Base-by-base conservation (phyloP, 345 rosid species). In the Melastoma malabathricum region DNA sequence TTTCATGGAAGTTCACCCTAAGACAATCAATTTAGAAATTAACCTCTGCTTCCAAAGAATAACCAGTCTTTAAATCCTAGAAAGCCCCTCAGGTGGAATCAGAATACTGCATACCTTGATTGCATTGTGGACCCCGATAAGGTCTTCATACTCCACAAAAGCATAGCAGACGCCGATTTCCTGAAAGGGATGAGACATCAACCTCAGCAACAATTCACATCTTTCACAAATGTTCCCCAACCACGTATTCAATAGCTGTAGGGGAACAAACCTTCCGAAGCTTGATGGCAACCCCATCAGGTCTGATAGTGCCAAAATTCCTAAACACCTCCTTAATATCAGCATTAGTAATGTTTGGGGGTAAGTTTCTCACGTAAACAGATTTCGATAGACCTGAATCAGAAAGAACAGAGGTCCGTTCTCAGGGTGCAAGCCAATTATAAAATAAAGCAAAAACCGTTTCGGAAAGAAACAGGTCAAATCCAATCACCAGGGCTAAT, bases 91-190 rank as follows among this genome's bases (percentile, higher is more conserved):
- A 20, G 5, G n/a, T 7, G 19, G 41, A 16, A 13, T 7, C 15
- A 48, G 19, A 18, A 18, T 27, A 3, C 46, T 5, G 47, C 13
- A 58, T 55, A 92, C 98, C 96, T 81, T 77, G 58, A 92, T 72
- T 59, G 96, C 96, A 70, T 87, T 87, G 57, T 84, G 95, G 54
- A 87, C 98, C 34, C 86, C 72, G 34, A 58, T 14, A 50, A 84
- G 71, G 71, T 92, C 98, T 78, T 87, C 98, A 59, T 77, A 92
- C 76, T 92, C 98, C 20, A 92, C 96, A 63, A 87, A 92, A 13
- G 98, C 98, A 65, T 84, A 92, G 77, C 96, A 92, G 43, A 84
- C 85, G 23, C 96, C 98, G 55, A 80, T 60, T 72, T 92, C 98
- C 98, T 72, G 68, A 15, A 29, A 44, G 56, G 41, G 41, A 34